Evolutionary conservation across 208 protist genomes (phyloP), one percentile per base, ranked within the genome.

Genomic region (Leishmania turanica): DNA sequence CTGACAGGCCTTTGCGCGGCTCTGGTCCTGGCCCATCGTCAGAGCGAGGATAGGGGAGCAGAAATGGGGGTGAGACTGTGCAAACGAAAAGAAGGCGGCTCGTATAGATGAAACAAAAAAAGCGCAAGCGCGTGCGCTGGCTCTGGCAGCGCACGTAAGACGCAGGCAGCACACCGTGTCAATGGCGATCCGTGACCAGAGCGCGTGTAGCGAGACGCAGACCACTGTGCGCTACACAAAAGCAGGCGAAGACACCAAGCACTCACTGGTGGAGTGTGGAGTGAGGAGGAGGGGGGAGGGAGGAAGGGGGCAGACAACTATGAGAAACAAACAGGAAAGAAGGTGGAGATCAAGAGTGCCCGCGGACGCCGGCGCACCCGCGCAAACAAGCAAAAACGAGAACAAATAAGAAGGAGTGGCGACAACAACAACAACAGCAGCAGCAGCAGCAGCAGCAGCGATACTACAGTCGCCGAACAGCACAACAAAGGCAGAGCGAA

Each of bases 21-120:
- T 88, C 68, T 93, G 83, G 53, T 87, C 83, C 79, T 93, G 89
- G 0, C 90, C 89, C 90, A 93, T 94, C 24, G 17, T n/a, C 31
- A 47, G 66, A 45, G 66, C 17, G 19, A 24, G 47, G 37, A 19
- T 42, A 17, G n/a, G 7, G 37, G 21, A 5, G n/a, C 5, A 11
- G 11, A 37, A 37, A n/a, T 17, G 31, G 31, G 24, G 27, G 56
- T 17, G 37, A 40, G 65, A n/a, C 27, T 9, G 70, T 27, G 7
- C 70, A 21, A 40, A 11, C 68, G 42, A 73, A 56, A 37, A 51
- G 51, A 54, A 64, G 68, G 24, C 21, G 66, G 42, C 7, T 37
- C 13, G 7, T 11, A 47, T 11, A 47, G 19, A 58, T 9, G 45
- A 31, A 68, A 51, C 3, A 47, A 11, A 62, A 24, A 17, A 54